Conservation (phyloP, 208 protist genomes). For the Lotmaria passim region DNA sequence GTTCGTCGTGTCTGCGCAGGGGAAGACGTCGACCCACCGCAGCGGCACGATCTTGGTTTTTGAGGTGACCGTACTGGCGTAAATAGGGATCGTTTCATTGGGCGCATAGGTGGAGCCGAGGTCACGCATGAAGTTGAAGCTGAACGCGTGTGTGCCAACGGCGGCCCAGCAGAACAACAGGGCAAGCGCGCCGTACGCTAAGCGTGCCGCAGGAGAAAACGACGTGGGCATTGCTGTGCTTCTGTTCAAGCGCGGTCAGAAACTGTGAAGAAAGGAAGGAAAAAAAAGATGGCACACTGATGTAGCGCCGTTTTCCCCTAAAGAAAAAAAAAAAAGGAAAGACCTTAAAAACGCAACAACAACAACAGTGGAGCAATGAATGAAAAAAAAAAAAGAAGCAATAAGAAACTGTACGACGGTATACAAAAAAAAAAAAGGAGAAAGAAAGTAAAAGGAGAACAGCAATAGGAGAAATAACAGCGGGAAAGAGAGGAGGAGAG, state of each 20-base stretch:
- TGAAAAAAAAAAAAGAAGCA: no score
- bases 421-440: no score
- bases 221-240: no score
- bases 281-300: no score
- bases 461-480: neutral
- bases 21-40: constrained; percentile 19
- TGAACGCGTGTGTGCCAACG: constrained; percentile 4
- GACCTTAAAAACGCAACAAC: no score
- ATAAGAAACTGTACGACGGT: no score
- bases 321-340: neutral
- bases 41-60: constrained; percentile 25
- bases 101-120: constrained; percentile 9
- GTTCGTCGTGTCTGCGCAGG: neutral
- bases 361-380: neutral
- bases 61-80: constrained; percentile 27
- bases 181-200: neutral
- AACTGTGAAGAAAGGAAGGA: neutral
- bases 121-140: constrained; percentile 20
- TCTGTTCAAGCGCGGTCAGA: no score
- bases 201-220: neutral
- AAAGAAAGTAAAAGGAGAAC: neutral
- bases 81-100: neutral
- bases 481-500: no score
- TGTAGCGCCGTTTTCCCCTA: no score
- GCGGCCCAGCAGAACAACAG: constrained; percentile 17